Evolutionary conservation across 768 basidiomycete species (phyloP), one percentile per base, ranked within the genome.

Genomic region (Dioszegia crocea): DNA sequence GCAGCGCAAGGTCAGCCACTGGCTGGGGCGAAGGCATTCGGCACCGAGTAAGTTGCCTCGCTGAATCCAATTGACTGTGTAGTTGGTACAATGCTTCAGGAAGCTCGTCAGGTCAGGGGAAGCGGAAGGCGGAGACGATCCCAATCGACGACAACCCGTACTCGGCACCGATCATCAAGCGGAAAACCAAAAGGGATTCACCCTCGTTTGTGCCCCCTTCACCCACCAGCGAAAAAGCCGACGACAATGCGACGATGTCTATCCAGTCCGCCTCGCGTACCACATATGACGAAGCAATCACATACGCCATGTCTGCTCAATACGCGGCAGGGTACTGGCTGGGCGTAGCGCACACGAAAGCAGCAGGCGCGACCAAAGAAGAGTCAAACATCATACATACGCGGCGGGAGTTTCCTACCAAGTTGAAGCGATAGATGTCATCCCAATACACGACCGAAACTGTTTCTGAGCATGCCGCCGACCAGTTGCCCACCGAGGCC

Each of bases 401-500:
- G 2, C 48, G 52, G n/a, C 30, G 56, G 47, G 50, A 48, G 56
- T 41, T 59, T 41, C 16, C 45, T 54, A 8, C 38, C 38, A 56
- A 61, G 36, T 33, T 39, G 21, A 47, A 49, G 24, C 27, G 43
- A 29, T 52, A 5, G 27, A 39, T 36, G 19, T 60, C 48, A 66
- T 17, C 86, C 82, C 68, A 96, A 88, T 47, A 93, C 81, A 59
- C 84, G 82, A 19, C 89, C 85, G 14, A 94, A 83, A 27, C 88
- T 83, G 68, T 84, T 88, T 79, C 87, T 87, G 39, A 97, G 84
- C 4, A 88, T 85, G 1, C 91, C 85, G 2, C 86, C 84, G 23
- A 97, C 78, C 48, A 99, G 78, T 67, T 89, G 87, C 2, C 91
- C 89, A 0, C 92, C 90, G 44, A n/a, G n/a, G n/a, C n/a, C n/a